Evolutionary conservation across 495 filamentous ascomycete species (phyloP).

Genomic region (Neurospora sp.): DNA sequence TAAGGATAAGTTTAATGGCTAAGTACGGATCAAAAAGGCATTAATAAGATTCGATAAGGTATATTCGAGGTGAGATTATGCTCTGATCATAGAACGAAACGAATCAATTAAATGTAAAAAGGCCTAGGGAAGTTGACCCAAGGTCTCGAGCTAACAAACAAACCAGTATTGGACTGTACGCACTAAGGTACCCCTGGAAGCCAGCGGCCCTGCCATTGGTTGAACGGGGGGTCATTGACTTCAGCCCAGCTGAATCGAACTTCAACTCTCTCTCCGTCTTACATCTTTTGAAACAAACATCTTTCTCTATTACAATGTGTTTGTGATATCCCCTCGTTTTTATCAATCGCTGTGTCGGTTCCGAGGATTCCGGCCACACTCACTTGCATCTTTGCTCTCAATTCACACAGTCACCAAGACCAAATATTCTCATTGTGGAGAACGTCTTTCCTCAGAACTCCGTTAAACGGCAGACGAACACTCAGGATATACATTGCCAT

Average conservation of each 20-base stretch:
- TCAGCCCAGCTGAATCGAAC: slow-evolving; percentile 3
- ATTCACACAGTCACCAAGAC: neutral
- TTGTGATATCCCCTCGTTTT: neutral
- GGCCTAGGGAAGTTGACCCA: too few relatives aligned
- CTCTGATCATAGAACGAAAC: too few relatives aligned
- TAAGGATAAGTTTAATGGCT: too few relatives aligned
- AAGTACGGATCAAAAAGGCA: too few relatives aligned
- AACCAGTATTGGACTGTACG: too few relatives aligned
- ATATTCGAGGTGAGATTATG: too few relatives aligned
- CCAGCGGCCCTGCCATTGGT: slow-evolving; percentile 7
- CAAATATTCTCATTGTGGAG: neutral
- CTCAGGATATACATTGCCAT: too few relatives aligned
- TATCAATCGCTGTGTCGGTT: neutral
- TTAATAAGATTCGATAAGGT: too few relatives aligned
- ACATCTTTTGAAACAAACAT: neutral
- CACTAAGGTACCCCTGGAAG: neutral
- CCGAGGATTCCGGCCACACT: neutral
- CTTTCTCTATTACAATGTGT: neutral
- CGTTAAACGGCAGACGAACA: neutral
- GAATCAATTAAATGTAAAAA: too few relatives aligned
- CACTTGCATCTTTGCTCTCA: neutral
- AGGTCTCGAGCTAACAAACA: too few relatives aligned
- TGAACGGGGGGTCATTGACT: neutral
- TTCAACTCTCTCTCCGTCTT: neutral
- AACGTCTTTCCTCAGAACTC: neutral